These are phyloP conservation scores for Pseudisothecium myosuroides DNA, from an alignment of 225 moss, liverwort and hornwort genomes.

Conservation along the genomic window DNA sequence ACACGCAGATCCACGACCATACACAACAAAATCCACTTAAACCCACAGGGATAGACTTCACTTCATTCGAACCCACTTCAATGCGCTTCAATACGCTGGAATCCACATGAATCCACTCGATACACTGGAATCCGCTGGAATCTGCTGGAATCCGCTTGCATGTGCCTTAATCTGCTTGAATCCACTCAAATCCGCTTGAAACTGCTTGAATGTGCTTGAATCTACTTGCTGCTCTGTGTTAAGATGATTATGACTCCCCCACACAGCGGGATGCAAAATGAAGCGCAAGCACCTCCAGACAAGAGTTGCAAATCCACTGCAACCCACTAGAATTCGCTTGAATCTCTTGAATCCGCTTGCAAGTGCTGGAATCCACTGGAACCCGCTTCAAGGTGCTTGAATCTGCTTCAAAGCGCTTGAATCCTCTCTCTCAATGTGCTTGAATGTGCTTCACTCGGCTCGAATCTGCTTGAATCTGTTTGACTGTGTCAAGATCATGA, in stretches of 20 bases:
- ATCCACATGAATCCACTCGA: not conserved
- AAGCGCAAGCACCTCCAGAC: not conserved
- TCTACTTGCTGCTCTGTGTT: not conserved
- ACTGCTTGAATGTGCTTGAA: no score
- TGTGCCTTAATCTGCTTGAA: not conserved
- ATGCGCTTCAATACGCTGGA: not conserved
- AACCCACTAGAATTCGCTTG: not conserved
- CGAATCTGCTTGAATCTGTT: not conserved
- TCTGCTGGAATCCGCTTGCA: not conserved
- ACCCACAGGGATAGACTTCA: not conserved
- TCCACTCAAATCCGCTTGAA: not conserved
- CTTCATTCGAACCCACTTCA: not conserved
- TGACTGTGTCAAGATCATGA: not conserved
- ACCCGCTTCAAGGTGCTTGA: not conserved
- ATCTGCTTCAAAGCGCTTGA: not conserved
- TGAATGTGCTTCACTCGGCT: not conserved
- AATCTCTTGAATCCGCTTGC: not conserved
- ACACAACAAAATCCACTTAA: not conserved
- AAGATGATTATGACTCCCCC: not conserved
- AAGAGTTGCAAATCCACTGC: not conserved
- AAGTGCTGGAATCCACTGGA: not conserved
- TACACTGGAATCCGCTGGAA: not conserved
- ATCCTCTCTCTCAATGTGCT: not conserved
- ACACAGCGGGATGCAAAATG: not conserved
- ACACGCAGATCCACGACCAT: not conserved